Conservation (phyloP, 352 stramenopile species). For the Phytophthora nicotianae region DNA sequence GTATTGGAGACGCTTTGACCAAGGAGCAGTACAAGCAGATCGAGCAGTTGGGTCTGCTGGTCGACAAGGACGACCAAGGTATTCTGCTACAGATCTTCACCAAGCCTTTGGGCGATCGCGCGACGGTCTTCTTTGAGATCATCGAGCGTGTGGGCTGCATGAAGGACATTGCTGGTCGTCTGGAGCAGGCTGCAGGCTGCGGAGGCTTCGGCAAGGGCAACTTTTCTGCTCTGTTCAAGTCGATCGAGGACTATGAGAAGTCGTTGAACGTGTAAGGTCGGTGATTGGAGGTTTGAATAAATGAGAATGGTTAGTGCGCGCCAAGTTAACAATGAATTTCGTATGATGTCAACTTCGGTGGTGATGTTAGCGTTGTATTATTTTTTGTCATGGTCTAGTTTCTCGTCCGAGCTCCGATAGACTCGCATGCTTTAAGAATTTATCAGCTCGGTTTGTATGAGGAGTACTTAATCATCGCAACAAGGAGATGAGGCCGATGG, state of each 20-base stretch:
- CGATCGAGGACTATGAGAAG: slow-evolving; percentile 91
- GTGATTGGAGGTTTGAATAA: background rate
- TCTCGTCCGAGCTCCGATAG: too few species aligned
- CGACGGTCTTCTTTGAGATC: slow-evolving; percentile 93
- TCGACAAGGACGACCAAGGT: slow-evolving; percentile 95
- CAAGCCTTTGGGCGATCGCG: slow-evolving; percentile 84
- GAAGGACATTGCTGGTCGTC: slow-evolving; percentile 62
- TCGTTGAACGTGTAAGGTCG: slow-evolving; percentile 74
- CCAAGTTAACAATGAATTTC: too few species aligned
- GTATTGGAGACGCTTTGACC: slow-evolving; percentile 83
- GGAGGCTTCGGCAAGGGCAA: slow-evolving; percentile 94
- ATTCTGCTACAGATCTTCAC: slow-evolving; percentile 94
- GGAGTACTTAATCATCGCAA: too few species aligned
- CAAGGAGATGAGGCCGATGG: too few species aligned
- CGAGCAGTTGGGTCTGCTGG: slow-evolving; percentile 92
- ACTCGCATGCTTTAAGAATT: too few species aligned
- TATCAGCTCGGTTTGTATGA: too few species aligned
- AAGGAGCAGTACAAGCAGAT: slow-evolving; percentile 91
- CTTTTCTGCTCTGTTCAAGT: slow-evolving; percentile 93
- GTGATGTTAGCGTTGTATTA: too few species aligned
- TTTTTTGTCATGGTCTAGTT: too few species aligned
- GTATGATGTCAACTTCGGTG: too few species aligned
- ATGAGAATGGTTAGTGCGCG: too few species aligned
- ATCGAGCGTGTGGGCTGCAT: slow-evolving; percentile 94
- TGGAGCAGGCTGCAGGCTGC: slow-evolving; percentile 82